Conservation (phyloP, 768 basidiomycete species). For the Galerina sulciceps region DNA sequence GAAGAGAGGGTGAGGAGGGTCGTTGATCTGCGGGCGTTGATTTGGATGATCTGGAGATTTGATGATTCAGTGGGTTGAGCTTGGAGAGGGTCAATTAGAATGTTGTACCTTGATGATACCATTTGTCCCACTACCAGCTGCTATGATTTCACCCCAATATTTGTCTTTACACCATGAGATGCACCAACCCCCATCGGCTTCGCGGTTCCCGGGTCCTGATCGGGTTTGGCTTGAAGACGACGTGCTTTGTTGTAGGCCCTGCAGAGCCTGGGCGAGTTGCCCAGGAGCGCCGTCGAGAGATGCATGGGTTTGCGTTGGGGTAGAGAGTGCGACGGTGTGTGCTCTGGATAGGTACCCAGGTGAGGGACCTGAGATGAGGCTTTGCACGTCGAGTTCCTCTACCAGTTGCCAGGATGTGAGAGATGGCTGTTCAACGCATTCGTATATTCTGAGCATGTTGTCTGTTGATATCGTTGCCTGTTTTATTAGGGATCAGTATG, state of each 20-base stretch:
- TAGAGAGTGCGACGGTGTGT: conserved; percentile 65
- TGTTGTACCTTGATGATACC: conserved; percentile 75
- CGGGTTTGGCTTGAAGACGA: conserved; percentile 21
- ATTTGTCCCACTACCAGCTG: conserved; percentile 71
- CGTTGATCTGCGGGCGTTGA: conserved; percentile 69
- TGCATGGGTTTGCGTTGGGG: conserved; percentile 68
- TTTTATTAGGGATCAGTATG: neutral
- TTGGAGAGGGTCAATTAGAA: neutral
- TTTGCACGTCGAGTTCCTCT: conserved; percentile 76
- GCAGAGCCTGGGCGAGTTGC: conserved; percentile 65
- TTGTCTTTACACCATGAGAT: conserved; percentile 95
- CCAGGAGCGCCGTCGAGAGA: conserved; percentile 60
- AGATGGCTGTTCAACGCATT: conserved; percentile 80
- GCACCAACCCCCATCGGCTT: conserved; percentile 93
- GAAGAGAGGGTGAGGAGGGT: conserved; percentile 58
- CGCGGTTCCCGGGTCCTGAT: conserved; percentile 61
- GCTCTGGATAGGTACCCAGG: conserved; percentile 46
- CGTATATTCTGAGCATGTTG: conserved; percentile 86
- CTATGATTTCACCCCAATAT: conserved; percentile 94
- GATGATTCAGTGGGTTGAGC: neutral
- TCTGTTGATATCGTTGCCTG: conserved; percentile 91
- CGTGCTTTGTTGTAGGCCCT: conserved; percentile 40
- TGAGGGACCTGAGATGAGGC: conserved; percentile 50
- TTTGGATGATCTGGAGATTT: conserved; percentile 67
- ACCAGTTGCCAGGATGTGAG: conserved; percentile 76